phyloP scores from a whole-genome alignment of 1,284 basidiomycete species.

The Cryptococcus sp. region DNA sequence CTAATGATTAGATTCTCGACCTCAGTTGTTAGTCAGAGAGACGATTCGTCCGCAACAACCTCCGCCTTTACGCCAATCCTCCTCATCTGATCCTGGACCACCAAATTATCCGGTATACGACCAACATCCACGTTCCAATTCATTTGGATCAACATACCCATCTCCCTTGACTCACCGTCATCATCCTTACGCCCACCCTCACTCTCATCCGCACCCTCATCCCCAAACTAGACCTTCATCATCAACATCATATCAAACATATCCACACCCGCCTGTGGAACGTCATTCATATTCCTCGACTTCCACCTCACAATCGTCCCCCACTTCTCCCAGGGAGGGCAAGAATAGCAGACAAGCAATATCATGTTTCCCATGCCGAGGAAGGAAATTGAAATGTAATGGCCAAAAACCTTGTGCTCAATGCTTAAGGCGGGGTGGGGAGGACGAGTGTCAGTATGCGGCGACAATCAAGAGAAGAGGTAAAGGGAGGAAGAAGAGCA shows the following conservation, averaged over 20 bases:
- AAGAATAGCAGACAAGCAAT: slow-evolving; percentile 29
- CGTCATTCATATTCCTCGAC: neutral
- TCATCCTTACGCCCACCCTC: neutral
- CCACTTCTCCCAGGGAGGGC: neutral
- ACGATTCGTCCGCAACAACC: neutral
- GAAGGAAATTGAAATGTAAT: slow-evolving; percentile 39
- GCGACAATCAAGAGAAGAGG: slow-evolving; percentile 30
- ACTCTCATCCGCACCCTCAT: neutral
- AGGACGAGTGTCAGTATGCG: slow-evolving; percentile 35
- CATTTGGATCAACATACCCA: slow-evolving; percentile 1
- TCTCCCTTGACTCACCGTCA: neutral
- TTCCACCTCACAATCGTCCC: neutral
- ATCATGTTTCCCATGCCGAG: slow-evolving; percentile 37
- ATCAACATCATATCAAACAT: neutral
- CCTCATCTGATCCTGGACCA: neutral
- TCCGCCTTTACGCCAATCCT: neutral
- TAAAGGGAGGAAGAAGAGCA: slow-evolving; percentile 26
- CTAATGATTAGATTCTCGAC: neutral
- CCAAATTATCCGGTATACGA: neutral
- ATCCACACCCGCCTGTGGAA: neutral
- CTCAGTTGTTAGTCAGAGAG: neutral
- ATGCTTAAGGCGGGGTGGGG: slow-evolving; percentile 25
- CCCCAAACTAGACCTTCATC: too few relatives aligned
- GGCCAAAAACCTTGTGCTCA: slow-evolving; percentile 33
- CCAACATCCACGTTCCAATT: neutral